Evolutionary conservation across 305 asterid genomes (phyloP).

Genomic region (Fraxinus paxiana): DNA sequence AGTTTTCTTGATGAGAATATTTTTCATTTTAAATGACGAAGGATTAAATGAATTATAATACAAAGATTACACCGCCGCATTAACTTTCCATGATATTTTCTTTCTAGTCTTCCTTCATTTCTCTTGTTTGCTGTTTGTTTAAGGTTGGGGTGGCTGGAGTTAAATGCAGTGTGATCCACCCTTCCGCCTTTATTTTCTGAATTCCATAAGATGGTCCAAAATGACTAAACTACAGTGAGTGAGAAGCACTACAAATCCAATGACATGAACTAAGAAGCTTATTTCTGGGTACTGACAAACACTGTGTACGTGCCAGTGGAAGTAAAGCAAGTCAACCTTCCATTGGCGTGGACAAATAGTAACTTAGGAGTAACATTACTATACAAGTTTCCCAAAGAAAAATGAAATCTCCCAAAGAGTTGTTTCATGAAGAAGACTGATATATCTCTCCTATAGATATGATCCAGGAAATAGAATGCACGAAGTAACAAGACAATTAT

Average conservation of each 20-base stretch:
- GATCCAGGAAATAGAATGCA: background rate
- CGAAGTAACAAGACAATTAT: background rate
- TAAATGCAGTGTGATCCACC: background rate
- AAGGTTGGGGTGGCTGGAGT: background rate
- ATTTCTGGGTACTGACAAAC: background rate
- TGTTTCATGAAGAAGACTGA: background rate
- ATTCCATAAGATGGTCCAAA: background rate
- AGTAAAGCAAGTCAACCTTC: background rate
- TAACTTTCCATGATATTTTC: background rate
- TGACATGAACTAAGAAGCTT: background rate
- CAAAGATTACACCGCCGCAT: background rate
- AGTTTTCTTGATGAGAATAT: background rate
- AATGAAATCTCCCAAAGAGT: background rate
- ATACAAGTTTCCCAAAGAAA: background rate
- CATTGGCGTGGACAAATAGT: background rate
- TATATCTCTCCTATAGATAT: background rate
- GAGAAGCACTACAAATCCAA: background rate
- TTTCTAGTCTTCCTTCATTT: background rate
- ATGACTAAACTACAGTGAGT: background rate
- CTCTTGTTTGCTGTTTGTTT: background rate
- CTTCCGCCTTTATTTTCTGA: background rate
- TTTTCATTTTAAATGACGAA: background rate
- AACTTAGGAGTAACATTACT: background rate
- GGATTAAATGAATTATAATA: background rate
- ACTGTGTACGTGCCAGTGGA: background rate